These are phyloP conservation scores for Phyllosticta paracitricarpa DNA, from an alignment of 2,329 filamentous ascomycete species.

Conservation along the genomic window DNA sequence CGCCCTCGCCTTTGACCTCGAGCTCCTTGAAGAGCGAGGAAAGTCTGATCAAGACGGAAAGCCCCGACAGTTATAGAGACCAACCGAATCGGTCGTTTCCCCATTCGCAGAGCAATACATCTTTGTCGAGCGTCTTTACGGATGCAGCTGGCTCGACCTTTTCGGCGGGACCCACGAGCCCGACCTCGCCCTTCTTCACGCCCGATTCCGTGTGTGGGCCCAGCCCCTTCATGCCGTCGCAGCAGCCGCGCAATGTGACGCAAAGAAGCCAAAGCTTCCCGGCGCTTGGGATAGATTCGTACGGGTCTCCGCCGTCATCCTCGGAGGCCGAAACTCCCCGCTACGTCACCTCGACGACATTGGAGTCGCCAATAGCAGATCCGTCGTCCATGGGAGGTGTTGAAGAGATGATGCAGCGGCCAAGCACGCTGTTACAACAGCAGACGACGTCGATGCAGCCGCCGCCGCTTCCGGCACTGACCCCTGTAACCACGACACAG, in stretches of 20 bases:
- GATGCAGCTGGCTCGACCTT: conserved; percentile 57
- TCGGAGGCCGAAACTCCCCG: conserved; percentile 49
- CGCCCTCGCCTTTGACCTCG: conserved; percentile 58
- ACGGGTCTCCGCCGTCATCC: conserved; percentile 40
- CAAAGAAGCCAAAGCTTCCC: conserved; percentile 75
- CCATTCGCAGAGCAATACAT: conserved; percentile 56
- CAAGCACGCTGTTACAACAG: conserved; percentile 16
- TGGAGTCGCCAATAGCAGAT: conserved; percentile 36
- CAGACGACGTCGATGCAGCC: conserved; percentile 35
- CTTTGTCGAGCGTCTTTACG: conserved; percentile 57
- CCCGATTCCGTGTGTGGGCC: conserved; percentile 58
- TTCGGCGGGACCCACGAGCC: conserved; percentile 62
- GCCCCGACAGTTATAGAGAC: conserved; percentile 48
- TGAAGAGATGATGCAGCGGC: conserved; percentile 30
- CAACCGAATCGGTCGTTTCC: conserved; percentile 49
- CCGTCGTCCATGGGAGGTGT: conserved; percentile 25
- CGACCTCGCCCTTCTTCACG: conserved; percentile 67
- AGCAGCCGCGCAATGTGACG: conserved; percentile 39
- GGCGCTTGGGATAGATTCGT: conserved; percentile 50
- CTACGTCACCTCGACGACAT: conserved; percentile 35
- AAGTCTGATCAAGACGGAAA: conserved; percentile 46
- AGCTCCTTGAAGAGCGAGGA: conserved; percentile 58
- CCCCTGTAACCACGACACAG: conserved; percentile 18
- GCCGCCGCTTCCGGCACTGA: conserved; percentile 34
- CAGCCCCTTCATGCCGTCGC: conserved; percentile 51